These are phyloP conservation scores for Helichrysum umbraculigerum DNA, from an alignment of 129 eudicot genomes.

Conservation along the genomic window DNA sequence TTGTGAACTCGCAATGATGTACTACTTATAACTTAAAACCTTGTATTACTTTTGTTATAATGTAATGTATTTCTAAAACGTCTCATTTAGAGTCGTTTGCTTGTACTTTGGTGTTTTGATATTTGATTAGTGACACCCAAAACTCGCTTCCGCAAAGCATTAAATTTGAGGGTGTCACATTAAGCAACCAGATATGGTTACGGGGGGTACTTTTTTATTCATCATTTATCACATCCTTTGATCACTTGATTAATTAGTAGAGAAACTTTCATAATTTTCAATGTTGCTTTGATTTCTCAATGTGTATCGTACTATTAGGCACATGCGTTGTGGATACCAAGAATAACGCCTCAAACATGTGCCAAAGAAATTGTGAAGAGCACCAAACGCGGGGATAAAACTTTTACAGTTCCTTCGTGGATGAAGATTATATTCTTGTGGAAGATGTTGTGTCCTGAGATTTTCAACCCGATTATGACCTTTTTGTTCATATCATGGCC, in stretches of 20 bases:
- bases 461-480: slow-evolving; percentile 37
- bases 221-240: background rate
- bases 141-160: too few species aligned
- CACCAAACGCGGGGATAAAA: slow-evolving; percentile 53
- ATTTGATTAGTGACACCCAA: too few species aligned
- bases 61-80: too few species aligned
- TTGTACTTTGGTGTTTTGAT: too few species aligned
- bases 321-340: slow-evolving; percentile 36
- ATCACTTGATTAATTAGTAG: background rate
- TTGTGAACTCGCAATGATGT: too few species aligned
- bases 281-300: background rate
- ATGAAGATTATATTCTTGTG: slow-evolving; percentile 28
- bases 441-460: too few species aligned
- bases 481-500: slow-evolving; percentile 31
- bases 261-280: background rate
- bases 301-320: slow-evolving; percentile 14
- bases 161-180: too few species aligned
- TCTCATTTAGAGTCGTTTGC: too few species aligned
- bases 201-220: slow-evolving; percentile 11
- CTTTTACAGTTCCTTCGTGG: slow-evolving; percentile 59
- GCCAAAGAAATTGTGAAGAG: slow-evolving; percentile 58
- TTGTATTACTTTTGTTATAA: too few species aligned
- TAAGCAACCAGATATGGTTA: slow-evolving; percentile 9
- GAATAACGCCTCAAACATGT: slow-evolving; percentile 26
- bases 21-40: too few species aligned